Base-by-base conservation (phyloP, 169 alveolate genomes). In the Cryptosporidium ubiquitum region DNA sequence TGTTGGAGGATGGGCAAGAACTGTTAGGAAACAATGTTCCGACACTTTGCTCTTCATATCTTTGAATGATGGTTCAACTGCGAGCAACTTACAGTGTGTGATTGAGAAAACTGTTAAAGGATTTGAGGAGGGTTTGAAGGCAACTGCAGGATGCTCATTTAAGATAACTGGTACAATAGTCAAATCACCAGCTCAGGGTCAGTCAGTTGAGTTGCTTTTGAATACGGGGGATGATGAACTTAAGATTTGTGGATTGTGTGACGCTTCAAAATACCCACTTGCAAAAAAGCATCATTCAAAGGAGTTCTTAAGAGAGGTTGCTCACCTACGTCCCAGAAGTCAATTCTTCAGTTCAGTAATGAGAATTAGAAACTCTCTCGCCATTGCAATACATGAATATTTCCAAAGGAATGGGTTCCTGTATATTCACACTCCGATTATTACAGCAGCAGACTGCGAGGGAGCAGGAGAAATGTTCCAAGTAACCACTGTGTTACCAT, bases 401-500 rank as follows among this genome's bases (percentile, higher is more conserved):
- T 98, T 98, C 96, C 97, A 97, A 93, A 86, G 95, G 9, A 91
- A 97, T 58, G 99, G 99, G 5, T 98, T 97, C 91, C 92, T 95
- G 69, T 98, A 98, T 93, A 95, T 99, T 39, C 99, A 97, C 74
- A 97, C 99, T 26, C 99, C 99, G 18, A 93, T 98, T 23, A 97
- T 99, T 61, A 99, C 99, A 3, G 97, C 99, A 1, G 96, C 99
- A 12, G 99, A 99, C 91, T 99, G 99, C 85, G 99, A 99, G 93
- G 99, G 99, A 23, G 99, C 99, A 9, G 99, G 99, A 29, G 99
- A 98, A 92, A 97, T 99, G 99, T 98, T 97, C 93, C 95, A 96
- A 85, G 99, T 97, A 14, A 96, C 99, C 3, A 98, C 99, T 0
- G 70, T 97, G 35, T 89, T 98, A 6, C 86, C 86, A 66, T 39